Conservation (phyloP, 441 rosid genomes). For the Daphne laureola region DNA sequence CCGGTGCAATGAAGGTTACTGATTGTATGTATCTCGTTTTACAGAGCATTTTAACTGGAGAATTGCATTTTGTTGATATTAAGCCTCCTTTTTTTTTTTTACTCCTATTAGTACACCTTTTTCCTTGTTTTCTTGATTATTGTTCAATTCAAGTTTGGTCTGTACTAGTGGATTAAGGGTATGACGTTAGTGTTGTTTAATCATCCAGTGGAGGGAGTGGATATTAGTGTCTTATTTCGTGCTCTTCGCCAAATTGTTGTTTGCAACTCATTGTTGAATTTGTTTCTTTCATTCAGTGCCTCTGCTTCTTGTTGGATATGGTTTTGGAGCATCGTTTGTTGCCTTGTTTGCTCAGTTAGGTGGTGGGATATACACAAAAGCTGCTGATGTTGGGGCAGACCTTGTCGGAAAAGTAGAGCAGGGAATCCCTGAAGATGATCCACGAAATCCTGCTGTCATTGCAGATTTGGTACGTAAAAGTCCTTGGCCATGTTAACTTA, state of each 20-base stretch:
- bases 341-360: conserved; percentile 99
- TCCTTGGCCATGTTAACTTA: too few relatives aligned
- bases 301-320: conserved; percentile 97
- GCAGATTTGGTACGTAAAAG: conserved; percentile 78
- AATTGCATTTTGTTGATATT: too few relatives aligned
- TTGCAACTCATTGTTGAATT: conserved; percentile 12
- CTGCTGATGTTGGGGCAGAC: conserved; percentile 99
- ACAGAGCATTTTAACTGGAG: not conserved
- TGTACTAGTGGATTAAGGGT: too few relatives aligned
- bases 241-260: conserved; percentile 1
- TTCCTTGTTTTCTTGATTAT: too few relatives aligned
- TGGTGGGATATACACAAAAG: conserved; percentile 98
- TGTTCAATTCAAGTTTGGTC: too few relatives aligned
- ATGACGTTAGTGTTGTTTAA: too few relatives aligned
- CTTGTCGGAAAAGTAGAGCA: conserved; percentile 99
- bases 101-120: not conserved
- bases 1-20: conserved; percentile 81
- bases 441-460: conserved; percentile 97
- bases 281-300: conserved; percentile 57
- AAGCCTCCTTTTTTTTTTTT: not conserved
- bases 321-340: conserved; percentile 99
- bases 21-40: conserved; percentile 59
- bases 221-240: conserved; percentile 5
- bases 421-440: conserved; percentile 99
- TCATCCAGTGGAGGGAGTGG: too few relatives aligned